Percentiles rank a stretch among this genome's conserved stretches.
Evolutionary conservation across 768 basidiomycete genomes (phyloP).

Genomic region (Psilocybe subaeruginosa): DNA sequence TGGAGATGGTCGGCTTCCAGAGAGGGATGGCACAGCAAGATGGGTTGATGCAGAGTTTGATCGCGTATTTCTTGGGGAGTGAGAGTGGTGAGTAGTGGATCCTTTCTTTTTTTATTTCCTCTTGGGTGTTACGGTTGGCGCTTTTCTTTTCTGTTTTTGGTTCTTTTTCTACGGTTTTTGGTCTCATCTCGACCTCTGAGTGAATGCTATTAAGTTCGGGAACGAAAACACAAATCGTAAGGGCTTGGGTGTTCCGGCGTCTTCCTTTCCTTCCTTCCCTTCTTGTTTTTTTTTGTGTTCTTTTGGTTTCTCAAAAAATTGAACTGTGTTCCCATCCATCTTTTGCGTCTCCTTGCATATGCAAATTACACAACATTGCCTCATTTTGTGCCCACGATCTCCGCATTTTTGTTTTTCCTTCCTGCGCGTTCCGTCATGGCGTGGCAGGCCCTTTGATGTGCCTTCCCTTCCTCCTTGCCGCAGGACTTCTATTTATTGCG

Average conservation of each 20-base stretch:
- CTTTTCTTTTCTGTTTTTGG: constrained; percentile 1
- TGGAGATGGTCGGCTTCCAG: constrained; percentile 41
- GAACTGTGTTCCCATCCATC: not conserved
- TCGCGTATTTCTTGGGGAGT: constrained; percentile 78
- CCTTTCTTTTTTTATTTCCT: not conserved
- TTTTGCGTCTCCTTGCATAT: not conserved
- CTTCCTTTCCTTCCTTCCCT: not conserved
- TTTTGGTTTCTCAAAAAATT: not conserved
- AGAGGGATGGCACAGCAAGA: constrained; percentile 75
- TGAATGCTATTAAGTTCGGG: constrained; percentile 5
- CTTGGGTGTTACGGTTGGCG: not conserved
- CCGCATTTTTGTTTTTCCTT: constrained; percentile 10
- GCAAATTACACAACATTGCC: not conserved
- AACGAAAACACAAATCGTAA: not conserved
- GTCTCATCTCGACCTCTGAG: constrained; percentile 3
- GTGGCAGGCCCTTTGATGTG: constrained; percentile 3
- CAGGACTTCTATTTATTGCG: constrained; percentile 3
- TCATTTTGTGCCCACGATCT: not conserved
- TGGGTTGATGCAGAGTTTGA: constrained; percentile 76
- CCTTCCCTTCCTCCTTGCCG: constrained; percentile 4
- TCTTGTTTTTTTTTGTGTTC: not conserved
- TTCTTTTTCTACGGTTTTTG: not conserved
- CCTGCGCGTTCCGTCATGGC: constrained; percentile 8
- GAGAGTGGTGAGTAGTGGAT: constrained; percentile 49
- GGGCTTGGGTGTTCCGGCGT: constrained; percentile 6